Base-by-base conservation (phyloP, 140 eudicot genomes). In the Cichorium intybus region DNA sequence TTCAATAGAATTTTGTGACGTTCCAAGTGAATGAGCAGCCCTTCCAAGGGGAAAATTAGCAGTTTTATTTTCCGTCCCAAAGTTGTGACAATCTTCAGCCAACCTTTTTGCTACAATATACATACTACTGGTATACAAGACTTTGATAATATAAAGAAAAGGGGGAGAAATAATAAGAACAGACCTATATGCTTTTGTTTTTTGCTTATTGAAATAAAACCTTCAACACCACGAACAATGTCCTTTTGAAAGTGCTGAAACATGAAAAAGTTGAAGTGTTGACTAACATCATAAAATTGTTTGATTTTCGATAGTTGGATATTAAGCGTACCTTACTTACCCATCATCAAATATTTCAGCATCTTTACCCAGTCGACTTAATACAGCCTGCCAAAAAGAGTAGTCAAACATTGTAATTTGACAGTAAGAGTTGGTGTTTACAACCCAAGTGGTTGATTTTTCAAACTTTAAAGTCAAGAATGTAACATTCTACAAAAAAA, bases 181-280 rank as follows among this genome's bases (percentile, higher is more conserved):
- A 28, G 39, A 93, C 99, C 86, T 49, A 93, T 81, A 67, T 93
- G 94, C 75, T 79, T 81, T 75, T 88, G 85, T 60, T 93, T 93
- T 78, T 77, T 86, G 69, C 79, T 75, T 61, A 84, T 69, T 35
- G 94, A 88, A 18, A 86, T 71, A 62, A 69, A 79, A 67, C 90
- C 86, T 85, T 93, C 97, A 60, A 80, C 77, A 43, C 90, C 84
- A 33, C 93, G 99, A 47, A 81, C 90, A 68, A 88, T 83, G 69
- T 93, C 97, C 83, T 76, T 84, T 74, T 93, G 97, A 71, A 93
- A 93, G 78, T 93, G 97, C 99, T 93, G 93, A 66, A 52, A 79
- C 76, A 45, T n/a, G 57, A 7, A 6, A 17, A 64, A 60, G 15
- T 11, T 53, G 7, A 15, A 41, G 75, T 26, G 24, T 54, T 50